These are phyloP conservation scores for Aquilaria sinensis DNA, from an alignment of 345 rosid genomes.

Conservation along the genomic window DNA sequence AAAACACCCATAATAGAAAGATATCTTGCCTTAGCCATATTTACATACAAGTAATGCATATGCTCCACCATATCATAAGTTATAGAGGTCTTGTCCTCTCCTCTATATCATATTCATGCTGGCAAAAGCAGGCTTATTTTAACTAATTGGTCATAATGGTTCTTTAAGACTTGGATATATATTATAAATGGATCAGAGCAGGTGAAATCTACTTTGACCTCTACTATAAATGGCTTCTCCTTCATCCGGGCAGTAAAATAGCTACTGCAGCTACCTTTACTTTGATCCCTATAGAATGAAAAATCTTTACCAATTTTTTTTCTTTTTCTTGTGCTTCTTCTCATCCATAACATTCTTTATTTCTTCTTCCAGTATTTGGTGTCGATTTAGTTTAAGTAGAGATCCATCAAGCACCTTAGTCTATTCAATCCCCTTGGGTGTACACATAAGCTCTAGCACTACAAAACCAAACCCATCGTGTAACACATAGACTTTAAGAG, in stretches of 20 bases:
- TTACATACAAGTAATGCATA: constrained; percentile 83
- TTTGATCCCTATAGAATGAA: constrained; percentile 62
- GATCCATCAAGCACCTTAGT: constrained; percentile 3
- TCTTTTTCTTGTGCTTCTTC: constrained; percentile 46
- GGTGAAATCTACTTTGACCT: constrained; percentile 47
- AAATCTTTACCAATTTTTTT: constrained; percentile 54
- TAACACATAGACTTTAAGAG: constrained; percentile 41
- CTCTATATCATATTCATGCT: constrained; percentile 51
- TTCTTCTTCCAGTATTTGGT: constrained; percentile 22
- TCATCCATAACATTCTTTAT: constrained; percentile 10
- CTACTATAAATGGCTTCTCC: constrained; percentile 20
- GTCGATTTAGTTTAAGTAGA: constrained; percentile 25
- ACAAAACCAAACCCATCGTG: constrained; percentile 11
- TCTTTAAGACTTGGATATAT: constrained; percentile 53
- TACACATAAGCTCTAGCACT: background rate
- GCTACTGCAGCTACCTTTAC: constrained; percentile 12
- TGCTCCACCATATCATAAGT: constrained; percentile 92
- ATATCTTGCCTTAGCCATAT: constrained; percentile 85
- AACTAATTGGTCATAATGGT: constrained; percentile 55
- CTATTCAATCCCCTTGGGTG: background rate
- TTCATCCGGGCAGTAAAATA: constrained; percentile 17
- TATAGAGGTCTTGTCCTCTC: constrained; percentile 66
- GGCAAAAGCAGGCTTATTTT: constrained; percentile 86
- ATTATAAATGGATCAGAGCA: constrained; percentile 38
- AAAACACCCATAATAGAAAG: constrained; percentile 79